Base-by-base conservation (phyloP, 352 stramenopile species). In the Globisporangium rhizosaccharum region DNA sequence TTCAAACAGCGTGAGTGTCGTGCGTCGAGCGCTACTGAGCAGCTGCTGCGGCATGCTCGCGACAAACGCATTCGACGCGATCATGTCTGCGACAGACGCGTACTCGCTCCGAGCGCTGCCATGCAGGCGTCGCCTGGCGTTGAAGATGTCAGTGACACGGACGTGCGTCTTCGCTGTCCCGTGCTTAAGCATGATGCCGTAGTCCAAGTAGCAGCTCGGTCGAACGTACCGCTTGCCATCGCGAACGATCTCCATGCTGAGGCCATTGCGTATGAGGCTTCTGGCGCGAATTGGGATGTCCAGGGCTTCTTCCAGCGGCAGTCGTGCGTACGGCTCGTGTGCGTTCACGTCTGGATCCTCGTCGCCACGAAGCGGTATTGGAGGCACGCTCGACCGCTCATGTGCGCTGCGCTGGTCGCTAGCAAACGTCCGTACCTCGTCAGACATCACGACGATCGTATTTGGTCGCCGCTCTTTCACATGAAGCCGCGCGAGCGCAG, bases 151-250 rank as follows among this genome's bases (percentile, higher is more conserved):
- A 18, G 45, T 26, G 20, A 63, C 51, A 0, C 51, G 49, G 9
- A 56, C 42, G 14, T 59, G 51, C 20, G 47, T 51, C 33, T 56
- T 46, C 15, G 55, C n/a, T 10, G 61, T 39, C n/a, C 55, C 57
- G 39, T 68, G 61, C 46, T 74, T 69, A 51, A 71, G 59, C 63
- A 74, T 71, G 46, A 74, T 55, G 1, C 67, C 67, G 25, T 63
- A 72, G 47, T 75, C 68, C 45, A 75, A 48, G 56, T 75, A 75
- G 52, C 60, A 72, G 41, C 61, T 70, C 39, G 61, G 68, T 3
- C 64, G 64, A 14, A 75, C 63, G 52, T 66, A 72, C n/a, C 50
- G 51, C 20, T 64, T 53, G 18, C 58, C 65, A 25, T 65, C 42
- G 17, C 61, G 57, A 6, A 67, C 54, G 42, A 72, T 60, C 61